A percentile compares a stretch with the other conserved stretches of the same genome.
phyloP scores from a whole-genome alignment of 257 asterid genomes.

The Plantago major region DNA sequence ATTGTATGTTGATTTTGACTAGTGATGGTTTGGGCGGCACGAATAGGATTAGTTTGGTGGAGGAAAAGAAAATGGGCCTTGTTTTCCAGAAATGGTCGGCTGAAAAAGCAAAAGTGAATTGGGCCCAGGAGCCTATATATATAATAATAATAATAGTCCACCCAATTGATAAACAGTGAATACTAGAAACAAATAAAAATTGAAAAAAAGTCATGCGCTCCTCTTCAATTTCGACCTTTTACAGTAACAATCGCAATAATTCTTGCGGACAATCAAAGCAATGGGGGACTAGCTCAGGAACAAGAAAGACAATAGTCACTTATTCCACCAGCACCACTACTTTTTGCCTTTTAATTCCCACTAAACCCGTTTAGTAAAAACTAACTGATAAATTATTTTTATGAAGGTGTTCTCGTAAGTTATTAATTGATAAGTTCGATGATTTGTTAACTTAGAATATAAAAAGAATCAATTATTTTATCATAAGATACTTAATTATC shows the following conservation, averaged over 20 bases:
- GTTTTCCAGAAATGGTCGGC: slow-evolving; percentile 1
- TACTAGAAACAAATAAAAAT: no score
- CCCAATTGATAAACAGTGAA: background rate
- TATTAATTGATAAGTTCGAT: no score
- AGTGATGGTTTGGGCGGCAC: slow-evolving; percentile 3
- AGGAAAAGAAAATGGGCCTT: background rate
- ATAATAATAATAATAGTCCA: no score
- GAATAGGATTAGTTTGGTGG: background rate
- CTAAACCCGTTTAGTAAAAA: no score
- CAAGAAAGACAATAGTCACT: background rate
- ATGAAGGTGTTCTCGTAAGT: no score
- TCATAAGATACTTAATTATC: no score
- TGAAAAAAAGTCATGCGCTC: no score
- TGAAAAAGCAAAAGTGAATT: background rate
- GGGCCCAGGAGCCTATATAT: slow-evolving; percentile 33
- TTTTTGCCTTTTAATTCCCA: background rate
- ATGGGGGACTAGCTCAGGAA: no score
- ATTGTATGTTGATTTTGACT: background rate
- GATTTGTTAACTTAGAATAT: no score
- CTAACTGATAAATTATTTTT: no score
- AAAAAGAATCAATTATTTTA: no score
- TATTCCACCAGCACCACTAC: background rate
- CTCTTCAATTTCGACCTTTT: background rate
- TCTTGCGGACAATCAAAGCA: background rate
- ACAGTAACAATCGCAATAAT: background rate